A percentile compares a stretch with the other conserved stretches of the same genome.
phyloP scores from a whole-genome alignment of 306 rosid species.

The Medicago arabica region DNA sequence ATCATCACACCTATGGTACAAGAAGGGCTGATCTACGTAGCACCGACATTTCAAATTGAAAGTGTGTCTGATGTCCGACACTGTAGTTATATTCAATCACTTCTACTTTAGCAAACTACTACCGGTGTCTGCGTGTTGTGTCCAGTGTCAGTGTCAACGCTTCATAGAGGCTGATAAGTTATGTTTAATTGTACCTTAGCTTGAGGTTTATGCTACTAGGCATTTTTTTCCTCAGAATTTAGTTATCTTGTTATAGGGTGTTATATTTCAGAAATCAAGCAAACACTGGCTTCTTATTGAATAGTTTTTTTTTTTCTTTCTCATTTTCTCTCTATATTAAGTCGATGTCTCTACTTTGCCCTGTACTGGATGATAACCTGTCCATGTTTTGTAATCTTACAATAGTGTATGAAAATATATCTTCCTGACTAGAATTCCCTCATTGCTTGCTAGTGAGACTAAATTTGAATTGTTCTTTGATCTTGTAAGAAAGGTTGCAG shows the following conservation, averaged over 20 bases:
- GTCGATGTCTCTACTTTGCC: no score
- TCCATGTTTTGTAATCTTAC: slow-evolving; percentile 2
- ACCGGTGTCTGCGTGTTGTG: background rate
- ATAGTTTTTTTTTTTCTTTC: no score
- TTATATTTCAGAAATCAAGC: slow-evolving; percentile 36
- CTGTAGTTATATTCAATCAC: background rate
- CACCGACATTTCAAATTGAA: slow-evolving; percentile 1
- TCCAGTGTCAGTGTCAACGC: background rate
- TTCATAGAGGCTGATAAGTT: background rate
- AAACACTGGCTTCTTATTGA: background rate
- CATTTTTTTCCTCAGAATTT: slow-evolving; percentile 30
- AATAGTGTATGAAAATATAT: background rate
- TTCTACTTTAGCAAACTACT: no score
- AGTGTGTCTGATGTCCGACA: background rate
- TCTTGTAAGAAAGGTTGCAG: background rate
- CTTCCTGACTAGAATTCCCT: slow-evolving; percentile 14
- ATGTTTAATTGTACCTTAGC: slow-evolving; percentile 18
- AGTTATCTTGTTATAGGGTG: slow-evolving; percentile 42
- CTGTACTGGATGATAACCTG: background rate
- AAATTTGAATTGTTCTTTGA: background rate
- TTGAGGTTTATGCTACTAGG: slow-evolving; percentile 40
- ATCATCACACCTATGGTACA: slow-evolving; percentile 18
- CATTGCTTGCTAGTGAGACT: slow-evolving; percentile 7
- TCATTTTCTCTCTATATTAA: no score
- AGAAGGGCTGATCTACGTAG: background rate